Evolutionary conservation across 2,329 filamentous ascomycete genomes (phyloP).

Genomic region (Tolypocladium guangdongense): DNA sequence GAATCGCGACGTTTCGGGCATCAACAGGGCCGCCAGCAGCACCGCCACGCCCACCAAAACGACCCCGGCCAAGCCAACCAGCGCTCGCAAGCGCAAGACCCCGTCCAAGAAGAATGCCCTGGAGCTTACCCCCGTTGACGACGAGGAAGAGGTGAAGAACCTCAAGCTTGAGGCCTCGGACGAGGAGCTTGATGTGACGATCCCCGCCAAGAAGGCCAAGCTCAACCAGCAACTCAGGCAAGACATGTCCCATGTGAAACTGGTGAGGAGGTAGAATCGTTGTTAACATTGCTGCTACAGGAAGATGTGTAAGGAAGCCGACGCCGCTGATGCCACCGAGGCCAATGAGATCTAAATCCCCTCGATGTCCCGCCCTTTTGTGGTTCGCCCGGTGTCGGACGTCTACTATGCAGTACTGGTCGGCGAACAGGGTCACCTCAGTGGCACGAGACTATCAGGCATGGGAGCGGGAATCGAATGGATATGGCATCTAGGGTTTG

Average conservation of each 20-base stretch:
- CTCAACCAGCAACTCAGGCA: background rate
- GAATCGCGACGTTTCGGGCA: constrained; percentile 16
- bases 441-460: no score
- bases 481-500: background rate
- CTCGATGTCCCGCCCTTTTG: background rate
- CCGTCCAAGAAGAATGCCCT: constrained; percentile 14
- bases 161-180: constrained; percentile 15
- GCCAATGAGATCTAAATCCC: background rate
- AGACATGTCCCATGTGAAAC: background rate
- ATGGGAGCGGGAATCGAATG: background rate
- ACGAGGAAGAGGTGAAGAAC: constrained; percentile 12
- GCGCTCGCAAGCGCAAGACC: constrained; percentile 17
- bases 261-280: background rate
- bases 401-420: no score
- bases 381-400: background rate
- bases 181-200: background rate
- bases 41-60: constrained; percentile 6
- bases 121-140: constrained; percentile 8
- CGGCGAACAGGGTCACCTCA: no score
- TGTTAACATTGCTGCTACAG: background rate
- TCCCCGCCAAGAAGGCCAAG: constrained; percentile 13
- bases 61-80: background rate
- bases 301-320: background rate
- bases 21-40: constrained; percentile 9
- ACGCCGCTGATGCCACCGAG: background rate